Evolutionary conservation across 2,329 filamentous ascomycete species (phyloP), one percentile per base, ranked within the genome.

Genomic region (Xylaria sp.): DNA sequence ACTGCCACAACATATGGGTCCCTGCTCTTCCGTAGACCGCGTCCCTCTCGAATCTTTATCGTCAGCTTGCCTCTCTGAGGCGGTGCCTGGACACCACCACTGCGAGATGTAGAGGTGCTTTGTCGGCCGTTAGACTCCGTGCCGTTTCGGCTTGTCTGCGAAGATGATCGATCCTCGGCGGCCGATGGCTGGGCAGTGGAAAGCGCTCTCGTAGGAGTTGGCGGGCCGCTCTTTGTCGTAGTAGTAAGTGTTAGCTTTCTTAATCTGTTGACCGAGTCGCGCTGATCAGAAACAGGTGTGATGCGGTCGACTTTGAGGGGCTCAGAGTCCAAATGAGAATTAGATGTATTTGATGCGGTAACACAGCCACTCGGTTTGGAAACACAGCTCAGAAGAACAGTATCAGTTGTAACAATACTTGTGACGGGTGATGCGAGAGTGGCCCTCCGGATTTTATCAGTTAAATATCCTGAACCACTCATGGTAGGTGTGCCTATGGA

Each of bases 1-100:
- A 97, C 93, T 61, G 91, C 96, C 10, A 99, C 93, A 54, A 97
- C 92, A 72, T 99, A 99, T 1, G 95, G 95, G 71, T 97, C 92
- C 61, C 88, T 87, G 73, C 92, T 92, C 60, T 88, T 91, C 63
- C 90, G 86, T 54, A 99, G 79, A 9, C 91, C 92, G 71, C 92
- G 86, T 48, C 90, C 95, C 75, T 97, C 92, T 52, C 88, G 83
- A 56, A 99, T 95, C 74, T 91, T 93, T 70, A 99, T 91, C 33
- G 89, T 91, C 58, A 99, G 82, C 76, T 95, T 97, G 60, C 95
- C 95, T 75, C 92, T 94, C 21, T 92, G 84, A 21, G 88, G 81
- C 9, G 89, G 88, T 4, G 90, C 86, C 25, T 90, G 86, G 6
- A 88, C 85, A 21, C 85, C 85, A 40, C 64, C 63, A 40, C 63